Base-by-base conservation (phyloP, 257 asterid species). In the Solanum dulcamara region DNA sequence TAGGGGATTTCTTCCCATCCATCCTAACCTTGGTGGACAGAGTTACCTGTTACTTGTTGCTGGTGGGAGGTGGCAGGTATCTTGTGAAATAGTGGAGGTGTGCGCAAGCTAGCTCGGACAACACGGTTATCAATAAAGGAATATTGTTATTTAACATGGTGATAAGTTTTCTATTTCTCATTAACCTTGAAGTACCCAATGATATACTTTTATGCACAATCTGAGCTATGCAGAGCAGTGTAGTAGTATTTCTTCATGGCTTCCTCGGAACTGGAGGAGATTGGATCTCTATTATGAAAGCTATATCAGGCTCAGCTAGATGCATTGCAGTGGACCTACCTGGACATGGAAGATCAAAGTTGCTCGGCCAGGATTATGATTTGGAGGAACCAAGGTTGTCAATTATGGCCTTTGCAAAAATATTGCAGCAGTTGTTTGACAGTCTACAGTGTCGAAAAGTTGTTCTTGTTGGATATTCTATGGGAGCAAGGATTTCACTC, bases 281-380 rank as follows among this genome's bases (percentile, higher is more conserved):
- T 88, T 96, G 98, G 98, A 64, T 91, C 38, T 98, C 99, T 2
- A 85, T 92, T 68, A 96, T 95, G 99, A 95, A 95, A 89, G 90
- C 97, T 53, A 46, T 95, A 46, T 95, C 99, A 42, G 85, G 92
- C 88, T 93, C 96, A 79, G 87, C 90, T 20, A 88, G 95, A 90
- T 95, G 98, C 89, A 87, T 96, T 84, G 97, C 99, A 40, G 81
- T 96, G 46, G 98, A 96, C 85, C 98, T 96, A 90, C 99, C 99
- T 22, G 99, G 98, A 38, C 99, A 96, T 50, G 98, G 99, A 5
- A 91, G 90, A 91, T 91, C 98, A 22, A 92, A 87, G 85, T 60
- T 90, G 88, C 93, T 86, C 81, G 62, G 88, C 86, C 90, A 87
- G 48, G 85, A 84, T 40, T 85, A 84, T 51, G 85, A 85, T 74